Evolutionary conservation across 305 asterid genomes (phyloP).

Genomic region (Withania somnifera): DNA sequence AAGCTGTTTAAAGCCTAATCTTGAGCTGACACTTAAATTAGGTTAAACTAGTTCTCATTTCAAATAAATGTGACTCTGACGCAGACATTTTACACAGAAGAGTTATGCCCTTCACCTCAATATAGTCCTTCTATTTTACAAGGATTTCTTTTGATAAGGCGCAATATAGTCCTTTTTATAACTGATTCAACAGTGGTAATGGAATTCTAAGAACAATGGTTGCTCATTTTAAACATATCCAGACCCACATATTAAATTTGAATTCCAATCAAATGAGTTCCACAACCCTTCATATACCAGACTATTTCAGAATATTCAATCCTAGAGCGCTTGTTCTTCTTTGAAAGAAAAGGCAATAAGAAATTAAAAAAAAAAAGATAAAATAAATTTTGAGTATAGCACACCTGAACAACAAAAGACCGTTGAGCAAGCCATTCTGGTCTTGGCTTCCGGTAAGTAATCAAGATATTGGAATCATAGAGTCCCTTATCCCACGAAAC

Average conservation of each 20-base stretch:
- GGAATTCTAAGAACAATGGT: neutral
- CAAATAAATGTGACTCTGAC: neutral
- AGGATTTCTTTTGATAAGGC: no score
- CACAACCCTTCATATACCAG: neutral
- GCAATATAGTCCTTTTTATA: neutral
- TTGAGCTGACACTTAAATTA: neutral
- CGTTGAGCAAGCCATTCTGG: constrained; percentile 87
- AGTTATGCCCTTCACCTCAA: neutral
- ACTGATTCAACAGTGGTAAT: neutral
- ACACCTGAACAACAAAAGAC: constrained; percentile 76
- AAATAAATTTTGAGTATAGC: neutral
- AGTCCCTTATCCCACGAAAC: constrained; percentile 90
- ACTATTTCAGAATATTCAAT: neutral
- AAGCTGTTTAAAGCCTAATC: neutral
- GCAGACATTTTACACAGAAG: neutral
- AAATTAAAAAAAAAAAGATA: neutral
- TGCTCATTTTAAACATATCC: neutral
- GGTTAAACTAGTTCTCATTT: neutral
- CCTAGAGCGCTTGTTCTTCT: neutral
- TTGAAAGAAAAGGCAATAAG: neutral
- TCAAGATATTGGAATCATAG: constrained; percentile 71
- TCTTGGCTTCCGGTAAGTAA: constrained; percentile 77
- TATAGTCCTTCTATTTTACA: neutral
- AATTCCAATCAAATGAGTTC: neutral
- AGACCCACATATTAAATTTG: neutral